These are phyloP conservation scores for Xylariales sp. DNA, from an alignment of 2,329 filamentous ascomycete species.

Conservation along the genomic window DNA sequence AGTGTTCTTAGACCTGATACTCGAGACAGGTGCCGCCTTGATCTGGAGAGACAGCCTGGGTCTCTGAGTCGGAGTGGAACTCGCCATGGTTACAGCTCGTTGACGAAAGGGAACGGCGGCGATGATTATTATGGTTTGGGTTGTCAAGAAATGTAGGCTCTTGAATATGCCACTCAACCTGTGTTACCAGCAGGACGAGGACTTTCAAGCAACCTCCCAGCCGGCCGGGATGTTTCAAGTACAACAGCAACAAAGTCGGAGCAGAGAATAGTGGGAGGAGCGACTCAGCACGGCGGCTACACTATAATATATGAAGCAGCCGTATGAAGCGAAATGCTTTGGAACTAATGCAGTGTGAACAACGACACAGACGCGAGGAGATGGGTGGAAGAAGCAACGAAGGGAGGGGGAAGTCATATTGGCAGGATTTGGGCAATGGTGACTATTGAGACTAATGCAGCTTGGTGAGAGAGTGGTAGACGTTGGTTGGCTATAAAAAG, in stretches of 20 bases:
- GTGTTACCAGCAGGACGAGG: not conserved
- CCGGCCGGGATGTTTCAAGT: slow-evolving; percentile 16
- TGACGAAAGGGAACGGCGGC: not conserved
- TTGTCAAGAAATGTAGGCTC: too few relatives aligned
- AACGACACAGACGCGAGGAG: slow-evolving; percentile 23
- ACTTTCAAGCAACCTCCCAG: slow-evolving; percentile 18
- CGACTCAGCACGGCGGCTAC: slow-evolving; percentile 19
- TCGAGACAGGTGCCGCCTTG: slow-evolving; percentile 37
- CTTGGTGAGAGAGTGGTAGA: slow-evolving; percentile 11
- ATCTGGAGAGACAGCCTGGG: slow-evolving; percentile 55
- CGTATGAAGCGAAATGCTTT: slow-evolving; percentile 16
- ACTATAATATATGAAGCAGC: slow-evolving; percentile 25
- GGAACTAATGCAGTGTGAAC: slow-evolving; percentile 24
- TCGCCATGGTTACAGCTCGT: slow-evolving; percentile 29
- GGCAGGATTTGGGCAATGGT: slow-evolving; percentile 12
- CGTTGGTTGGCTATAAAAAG: slow-evolving; percentile 35
- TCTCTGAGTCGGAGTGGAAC: slow-evolving; percentile 35
- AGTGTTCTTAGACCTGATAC: slow-evolving; percentile 33
- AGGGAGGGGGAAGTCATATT: slow-evolving; percentile 10
- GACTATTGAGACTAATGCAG: slow-evolving; percentile 15
- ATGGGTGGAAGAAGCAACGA: slow-evolving; percentile 16
- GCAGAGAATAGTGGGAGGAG: slow-evolving; percentile 12
- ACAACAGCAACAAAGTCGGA: slow-evolving; percentile 13
- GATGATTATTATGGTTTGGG: too few relatives aligned
- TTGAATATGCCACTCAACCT: too few relatives aligned